These are phyloP conservation scores for Solanum appendiculatum DNA, from an alignment of 257 asterid species.

Conservation along the genomic window DNA sequence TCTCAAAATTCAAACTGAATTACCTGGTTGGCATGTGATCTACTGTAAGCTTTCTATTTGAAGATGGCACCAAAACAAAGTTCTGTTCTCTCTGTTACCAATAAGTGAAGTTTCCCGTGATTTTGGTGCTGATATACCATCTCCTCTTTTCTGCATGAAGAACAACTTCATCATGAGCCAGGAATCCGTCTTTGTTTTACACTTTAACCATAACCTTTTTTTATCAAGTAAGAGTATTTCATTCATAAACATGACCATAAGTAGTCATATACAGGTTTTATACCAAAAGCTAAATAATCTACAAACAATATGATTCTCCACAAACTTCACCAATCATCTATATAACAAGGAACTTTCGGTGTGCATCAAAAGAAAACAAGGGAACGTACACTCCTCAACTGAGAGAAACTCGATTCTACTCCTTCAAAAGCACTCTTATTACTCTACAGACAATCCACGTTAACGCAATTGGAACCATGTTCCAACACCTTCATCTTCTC, in stretches of 20 bases:
- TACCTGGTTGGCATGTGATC: slow-evolving; percentile 67
- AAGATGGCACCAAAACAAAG: slow-evolving; percentile 66
- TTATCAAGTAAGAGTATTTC: neutral
- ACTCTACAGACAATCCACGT: neutral
- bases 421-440: neutral
- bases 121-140: slow-evolving; percentile 6
- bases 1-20: neutral
- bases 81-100: slow-evolving; percentile 28
- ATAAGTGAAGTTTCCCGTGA: slow-evolving; percentile 40
- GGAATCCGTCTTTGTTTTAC: neutral
- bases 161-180: neutral
- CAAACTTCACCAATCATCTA: neutral
- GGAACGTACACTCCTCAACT: neutral
- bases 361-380: neutral
- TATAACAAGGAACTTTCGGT: neutral
- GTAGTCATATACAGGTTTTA: neutral
- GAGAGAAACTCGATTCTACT: neutral
- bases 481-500: neutral
- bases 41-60: slow-evolving; percentile 48
- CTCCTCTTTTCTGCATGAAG: slow-evolving; percentile 41
- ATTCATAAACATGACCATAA: neutral
- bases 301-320: neutral
- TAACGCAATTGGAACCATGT: neutral
- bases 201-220: neutral
- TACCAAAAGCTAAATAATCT: neutral